Conservation (phyloP, 768 basidiomycete genomes). For the Hortiboletus flavorubellus region DNA sequence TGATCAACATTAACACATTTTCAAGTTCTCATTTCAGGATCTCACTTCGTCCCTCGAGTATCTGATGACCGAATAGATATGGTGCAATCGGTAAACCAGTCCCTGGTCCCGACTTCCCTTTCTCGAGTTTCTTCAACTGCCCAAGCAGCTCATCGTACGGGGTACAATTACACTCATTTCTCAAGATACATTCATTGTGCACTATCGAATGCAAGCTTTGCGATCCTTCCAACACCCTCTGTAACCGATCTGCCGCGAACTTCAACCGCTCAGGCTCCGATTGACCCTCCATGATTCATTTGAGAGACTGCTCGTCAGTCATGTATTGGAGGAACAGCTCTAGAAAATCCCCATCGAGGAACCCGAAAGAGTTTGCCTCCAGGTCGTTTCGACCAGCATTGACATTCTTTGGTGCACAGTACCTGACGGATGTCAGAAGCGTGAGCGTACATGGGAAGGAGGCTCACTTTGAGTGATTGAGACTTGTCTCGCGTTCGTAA, state of each 20-base stretch:
- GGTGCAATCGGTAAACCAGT: neutral
- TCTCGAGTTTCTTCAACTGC: conserved; percentile 1
- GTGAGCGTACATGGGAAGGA: neutral
- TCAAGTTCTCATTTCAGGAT: no score
- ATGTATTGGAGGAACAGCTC: conserved; percentile 56
- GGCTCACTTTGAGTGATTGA: conserved; percentile 59
- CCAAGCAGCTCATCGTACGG: neutral
- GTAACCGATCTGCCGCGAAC: conserved; percentile 36
- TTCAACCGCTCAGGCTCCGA: conserved; percentile 57
- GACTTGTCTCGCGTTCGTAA: conserved; percentile 50
- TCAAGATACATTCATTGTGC: conserved; percentile 11
- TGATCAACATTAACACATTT: no score
- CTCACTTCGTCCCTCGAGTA: no score
- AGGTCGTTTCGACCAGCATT: conserved; percentile 55
- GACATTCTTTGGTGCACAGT: conserved; percentile 59
- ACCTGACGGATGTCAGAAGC: conserved; percentile 40
- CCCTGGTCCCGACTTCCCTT: neutral
- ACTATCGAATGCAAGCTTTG: neutral
- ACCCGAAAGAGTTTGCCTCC: conserved; percentile 59
- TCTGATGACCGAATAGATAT: no score
- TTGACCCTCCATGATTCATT: conserved; percentile 53
- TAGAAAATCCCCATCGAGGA: conserved; percentile 87
- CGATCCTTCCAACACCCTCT: conserved; percentile 18
- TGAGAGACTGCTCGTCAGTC: conserved; percentile 39
- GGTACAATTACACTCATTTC: conserved; percentile 20